Conservation (phyloP, 371 early-diverging fungal genomes). For the Furculomyces boomerangus region DNA sequence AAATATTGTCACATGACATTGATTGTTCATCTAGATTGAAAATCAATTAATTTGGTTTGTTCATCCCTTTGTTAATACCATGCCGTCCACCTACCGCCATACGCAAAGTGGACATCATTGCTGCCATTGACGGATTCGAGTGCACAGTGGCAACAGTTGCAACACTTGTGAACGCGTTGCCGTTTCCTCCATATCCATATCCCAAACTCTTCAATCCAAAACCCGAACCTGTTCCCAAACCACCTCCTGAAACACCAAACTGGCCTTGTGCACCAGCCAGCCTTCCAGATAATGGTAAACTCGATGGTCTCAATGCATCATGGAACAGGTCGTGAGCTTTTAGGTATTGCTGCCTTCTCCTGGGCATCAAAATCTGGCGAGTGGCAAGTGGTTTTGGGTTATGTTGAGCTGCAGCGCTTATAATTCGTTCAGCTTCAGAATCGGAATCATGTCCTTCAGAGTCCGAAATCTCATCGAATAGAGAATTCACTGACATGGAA, state of each 20-base stretch:
- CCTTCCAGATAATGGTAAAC: not conserved
- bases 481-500: constrained; percentile 8
- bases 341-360: constrained; percentile 36
- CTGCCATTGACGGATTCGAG: constrained; percentile 2
- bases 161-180: not conserved
- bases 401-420: constrained; percentile 30
- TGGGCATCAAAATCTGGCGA: constrained; percentile 29
- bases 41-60: not conserved
- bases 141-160: constrained; percentile 1
- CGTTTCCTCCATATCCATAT: too few relatives aligned
- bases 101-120: constrained; percentile 3
- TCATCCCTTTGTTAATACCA: not conserved
- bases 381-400: constrained; percentile 38
- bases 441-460: constrained; percentile 34
- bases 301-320: constrained; percentile 39
- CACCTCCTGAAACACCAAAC: too few relatives aligned
- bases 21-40: too few relatives aligned
- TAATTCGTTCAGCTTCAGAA: constrained; percentile 39
- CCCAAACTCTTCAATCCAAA: too few relatives aligned
- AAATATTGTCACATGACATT: too few relatives aligned
- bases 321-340: constrained; percentile 41
- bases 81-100: constrained; percentile 1
- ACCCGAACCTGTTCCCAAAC: not conserved
- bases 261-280: not conserved
- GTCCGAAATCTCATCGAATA: constrained; percentile 19